These are phyloP conservation scores for Lasiodiplodia hormozganensis DNA, from an alignment of 2,329 filamentous ascomycete genomes.

Conservation along the genomic window DNA sequence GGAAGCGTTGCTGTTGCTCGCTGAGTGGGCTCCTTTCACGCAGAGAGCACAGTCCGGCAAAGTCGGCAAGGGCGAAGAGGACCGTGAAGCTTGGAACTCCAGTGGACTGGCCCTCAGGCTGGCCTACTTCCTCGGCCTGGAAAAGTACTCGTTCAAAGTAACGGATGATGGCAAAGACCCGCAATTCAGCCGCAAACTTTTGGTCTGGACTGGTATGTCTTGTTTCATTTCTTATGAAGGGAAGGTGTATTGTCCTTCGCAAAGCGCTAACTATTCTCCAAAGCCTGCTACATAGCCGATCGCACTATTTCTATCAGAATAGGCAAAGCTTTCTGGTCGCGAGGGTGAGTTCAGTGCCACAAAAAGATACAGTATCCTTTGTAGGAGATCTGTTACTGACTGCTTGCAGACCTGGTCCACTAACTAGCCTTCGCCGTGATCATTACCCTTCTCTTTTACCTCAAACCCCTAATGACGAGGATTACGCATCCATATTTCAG, in stretches of 20 bases:
- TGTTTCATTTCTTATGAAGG: not conserved
- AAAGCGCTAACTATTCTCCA: not conserved
- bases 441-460: slow-evolving; percentile 73
- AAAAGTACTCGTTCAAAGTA: slow-evolving; percentile 70
- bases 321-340: slow-evolving; percentile 76
- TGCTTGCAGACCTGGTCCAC: slow-evolving; percentile 63
- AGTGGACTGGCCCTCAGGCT: slow-evolving; percentile 73
- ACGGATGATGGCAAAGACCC: slow-evolving; percentile 66
- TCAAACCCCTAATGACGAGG: slow-evolving; percentile 65
- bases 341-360: slow-evolving; percentile 46
- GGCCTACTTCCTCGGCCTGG: slow-evolving; percentile 73
- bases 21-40: slow-evolving; percentile 75
- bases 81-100: slow-evolving; percentile 79
- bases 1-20: slow-evolving; percentile 72
- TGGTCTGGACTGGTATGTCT: slow-evolving; percentile 68
- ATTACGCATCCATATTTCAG: slow-evolving; percentile 73
- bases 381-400: not conserved
- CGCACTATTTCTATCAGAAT: slow-evolving; percentile 73
- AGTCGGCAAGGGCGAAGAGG: slow-evolving; percentile 75
- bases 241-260: not conserved
- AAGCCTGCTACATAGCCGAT: slow-evolving; percentile 70
- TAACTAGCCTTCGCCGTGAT: slow-evolving; percentile 68
- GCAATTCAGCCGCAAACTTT: slow-evolving; percentile 66
- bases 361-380: not conserved
- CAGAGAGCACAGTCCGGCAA: slow-evolving; percentile 65